phyloP scores from a whole-genome alignment of 2,329 filamentous ascomycete species.

The Verticillium nonalfalfae region DNA sequence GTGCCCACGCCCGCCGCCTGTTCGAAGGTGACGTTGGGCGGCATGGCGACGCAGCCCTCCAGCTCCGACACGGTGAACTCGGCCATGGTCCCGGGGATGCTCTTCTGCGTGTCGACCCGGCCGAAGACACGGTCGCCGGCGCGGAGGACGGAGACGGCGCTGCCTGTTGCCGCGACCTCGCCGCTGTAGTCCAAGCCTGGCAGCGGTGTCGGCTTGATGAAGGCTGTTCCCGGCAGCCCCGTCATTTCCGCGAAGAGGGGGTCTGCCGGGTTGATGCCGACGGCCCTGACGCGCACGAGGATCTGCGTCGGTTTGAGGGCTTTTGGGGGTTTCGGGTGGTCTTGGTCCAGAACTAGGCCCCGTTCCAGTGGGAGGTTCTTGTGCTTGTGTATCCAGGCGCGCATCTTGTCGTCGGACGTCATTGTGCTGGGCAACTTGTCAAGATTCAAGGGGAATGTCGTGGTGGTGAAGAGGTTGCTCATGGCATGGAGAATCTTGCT shows the following conservation, averaged over 20 bases:
- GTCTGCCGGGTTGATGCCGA: constrained; percentile 41
- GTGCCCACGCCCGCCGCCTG: constrained; percentile 36
- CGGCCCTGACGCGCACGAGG: constrained; percentile 34
- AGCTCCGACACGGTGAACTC: constrained; percentile 31
- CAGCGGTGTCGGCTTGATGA: constrained; percentile 31
- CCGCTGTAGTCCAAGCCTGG: constrained; percentile 48
- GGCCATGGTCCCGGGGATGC: constrained; percentile 31
- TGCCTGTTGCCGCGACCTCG: constrained; percentile 27
- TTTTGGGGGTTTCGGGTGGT: constrained; percentile 13
- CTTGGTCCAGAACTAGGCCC: constrained; percentile 19
- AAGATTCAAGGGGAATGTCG: too few species aligned
- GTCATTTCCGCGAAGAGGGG: constrained; percentile 35
- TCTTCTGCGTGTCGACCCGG: constrained; percentile 19
- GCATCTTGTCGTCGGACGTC: not conserved
- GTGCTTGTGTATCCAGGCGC: not conserved
- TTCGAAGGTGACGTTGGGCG: constrained; percentile 28
- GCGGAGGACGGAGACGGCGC: constrained; percentile 17
- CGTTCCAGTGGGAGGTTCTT: constrained; percentile 10
- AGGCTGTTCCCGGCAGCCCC: constrained; percentile 25
- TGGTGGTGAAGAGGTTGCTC: too few species aligned
- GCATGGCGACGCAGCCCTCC: constrained; percentile 28
- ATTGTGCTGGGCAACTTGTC: not conserved
- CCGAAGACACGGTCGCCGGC: constrained; percentile 39
- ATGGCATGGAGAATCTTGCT: too few species aligned
- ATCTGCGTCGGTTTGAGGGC: constrained; percentile 22